Conservation (phyloP, 345 rosid species). For the Erucastrum elatum region DNA sequence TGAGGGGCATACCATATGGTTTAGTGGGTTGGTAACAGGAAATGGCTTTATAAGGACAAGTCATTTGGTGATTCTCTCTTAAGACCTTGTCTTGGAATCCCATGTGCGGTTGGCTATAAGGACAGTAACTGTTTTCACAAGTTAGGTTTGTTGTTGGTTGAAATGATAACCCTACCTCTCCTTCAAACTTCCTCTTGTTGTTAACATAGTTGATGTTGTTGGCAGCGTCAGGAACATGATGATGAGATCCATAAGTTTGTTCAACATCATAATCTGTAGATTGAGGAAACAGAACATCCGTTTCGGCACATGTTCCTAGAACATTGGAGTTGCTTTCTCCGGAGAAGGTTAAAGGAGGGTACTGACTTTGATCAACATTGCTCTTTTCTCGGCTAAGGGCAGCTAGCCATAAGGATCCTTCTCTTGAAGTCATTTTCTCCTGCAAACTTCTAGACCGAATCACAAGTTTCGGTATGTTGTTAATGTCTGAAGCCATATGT, state of each 20-base stretch:
- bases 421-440: slow-evolving; percentile 77
- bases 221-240: slow-evolving; percentile 32
- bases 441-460: background rate
- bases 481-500: background rate
- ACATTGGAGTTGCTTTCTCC: background rate
- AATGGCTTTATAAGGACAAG: slow-evolving; percentile 48
- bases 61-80: slow-evolving; percentile 79
- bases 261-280: slow-evolving; percentile 79
- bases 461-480: background rate
- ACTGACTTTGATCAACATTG: slow-evolving; percentile 46
- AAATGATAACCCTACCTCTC: slow-evolving; percentile 47
- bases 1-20: background rate
- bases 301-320: background rate
- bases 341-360: slow-evolving; percentile 43
- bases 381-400: slow-evolving; percentile 78
- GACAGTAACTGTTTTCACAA: slow-evolving; percentile 70
- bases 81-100: slow-evolving; percentile 68
- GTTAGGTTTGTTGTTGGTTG: slow-evolving; percentile 58
- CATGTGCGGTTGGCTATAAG: slow-evolving; percentile 54
- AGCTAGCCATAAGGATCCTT: slow-evolving; percentile 59
- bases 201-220: slow-evolving; percentile 25
- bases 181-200: slow-evolving; percentile 69
- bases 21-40: background rate
- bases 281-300: slow-evolving; percentile 54
- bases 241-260: slow-evolving; percentile 44